Conservation (phyloP, 192 early-diverging fungal species). For the Coemansia sp. region DNA sequence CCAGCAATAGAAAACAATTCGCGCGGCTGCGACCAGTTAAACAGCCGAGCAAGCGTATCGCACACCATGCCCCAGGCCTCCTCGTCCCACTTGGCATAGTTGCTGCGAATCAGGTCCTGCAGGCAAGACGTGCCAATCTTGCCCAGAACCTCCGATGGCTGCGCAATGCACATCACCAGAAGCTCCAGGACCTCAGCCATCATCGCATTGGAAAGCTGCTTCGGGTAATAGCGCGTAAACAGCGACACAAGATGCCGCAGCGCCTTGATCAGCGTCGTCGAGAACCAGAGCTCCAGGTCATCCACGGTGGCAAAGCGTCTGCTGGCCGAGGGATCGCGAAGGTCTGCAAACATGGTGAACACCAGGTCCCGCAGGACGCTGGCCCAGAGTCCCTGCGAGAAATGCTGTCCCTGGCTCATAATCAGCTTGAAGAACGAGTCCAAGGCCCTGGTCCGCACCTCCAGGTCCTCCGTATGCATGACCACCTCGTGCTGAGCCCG, state of each 20-base stretch:
- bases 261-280: conserved; percentile 91
- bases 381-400: conserved; percentile 78
- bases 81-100: conserved; percentile 68
- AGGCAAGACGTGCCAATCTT: conserved; percentile 87
- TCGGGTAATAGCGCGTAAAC: conserved; percentile 69
- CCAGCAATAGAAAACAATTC: conserved; percentile 50
- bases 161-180: conserved; percentile 80
- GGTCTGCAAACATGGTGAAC: conserved; percentile 87
- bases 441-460: conserved; percentile 83
- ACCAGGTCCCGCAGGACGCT: conserved; percentile 77
- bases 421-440: conserved; percentile 81
- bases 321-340: conserved; percentile 56
- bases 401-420: conserved; percentile 70
- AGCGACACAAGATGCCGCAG: conserved; percentile 83
- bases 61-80: conserved; percentile 73
- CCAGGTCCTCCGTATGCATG: conserved; percentile 87
- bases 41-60: conserved; percentile 65
- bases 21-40: conserved; percentile 76
- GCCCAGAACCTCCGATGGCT: conserved; percentile 89
- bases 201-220: conserved; percentile 65
- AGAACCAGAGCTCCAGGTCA: conserved; percentile 89
- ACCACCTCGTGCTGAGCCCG: conserved; percentile 84
- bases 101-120: conserved; percentile 81
- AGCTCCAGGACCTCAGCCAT: conserved; percentile 77
- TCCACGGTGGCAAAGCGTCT: conserved; percentile 73